Evolutionary conservation across 192 early-diverging fungal species (phyloP), one percentile per base, ranked within the genome.

Genomic region (Diversispora epigaea): DNA sequence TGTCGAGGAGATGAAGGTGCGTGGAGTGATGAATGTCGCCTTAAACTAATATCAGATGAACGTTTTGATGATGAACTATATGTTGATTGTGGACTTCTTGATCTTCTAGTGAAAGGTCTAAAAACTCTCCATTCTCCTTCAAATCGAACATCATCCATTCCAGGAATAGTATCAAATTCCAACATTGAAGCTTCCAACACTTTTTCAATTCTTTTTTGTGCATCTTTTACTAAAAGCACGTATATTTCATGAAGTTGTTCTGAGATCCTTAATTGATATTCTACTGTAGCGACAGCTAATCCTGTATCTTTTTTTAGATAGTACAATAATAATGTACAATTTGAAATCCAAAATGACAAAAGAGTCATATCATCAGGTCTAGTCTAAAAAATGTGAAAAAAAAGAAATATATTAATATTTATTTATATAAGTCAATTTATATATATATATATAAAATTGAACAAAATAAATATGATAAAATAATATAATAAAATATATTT

Each of bases 251-350:
- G 85, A 54, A 95, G 85, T 41, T 95, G 86, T 72, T 96, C 95
- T 6, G 92, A 86, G 64, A 98, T 84, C n/a, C 84, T 82, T 0
- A 91, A 82, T 78, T 98, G 95, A 47, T 88, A 82, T 63, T 91
- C 86, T 40, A 83, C 89, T 39, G 93, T 91, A 4, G 88, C 82
- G 21, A 86, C 79, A 19, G 90, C 86, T 32, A 97, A 85, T 21
- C 87, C 88, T 45, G 85, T 76, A 80, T 98, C 96, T 68, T 92
- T 90, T 79, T 95, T 95, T 50, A 98, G 78, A 80, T 92, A 97
- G 76, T 93, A 92, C 4, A 95, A 80, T 7, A 98, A 84, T 58
- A 92, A 91, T 46, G 89, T 89, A 57, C 88, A 84, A 80, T 98
- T 97, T 44, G 92, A 82, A 21, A 95, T 87, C 95, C 95, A 97